These are phyloP conservation scores for Papilionanthe hybrid DNA, from an alignment of 116 monocot genomes.

Conservation along the genomic window DNA sequence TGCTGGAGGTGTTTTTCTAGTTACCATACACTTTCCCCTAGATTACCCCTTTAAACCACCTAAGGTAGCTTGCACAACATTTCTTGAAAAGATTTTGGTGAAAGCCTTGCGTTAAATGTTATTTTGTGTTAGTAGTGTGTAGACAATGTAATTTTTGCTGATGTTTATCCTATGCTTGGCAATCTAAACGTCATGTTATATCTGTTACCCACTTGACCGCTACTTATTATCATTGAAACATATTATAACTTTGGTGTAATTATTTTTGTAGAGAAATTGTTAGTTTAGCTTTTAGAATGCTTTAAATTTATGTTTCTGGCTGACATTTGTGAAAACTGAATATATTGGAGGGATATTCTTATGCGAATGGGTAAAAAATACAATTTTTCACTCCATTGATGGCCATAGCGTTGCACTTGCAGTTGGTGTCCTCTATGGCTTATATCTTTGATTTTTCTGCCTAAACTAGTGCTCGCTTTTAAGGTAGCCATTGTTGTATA, in stretches of 20 bases:
- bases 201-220: neutral
- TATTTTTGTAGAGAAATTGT: neutral
- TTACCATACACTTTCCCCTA: conserved; percentile 32
- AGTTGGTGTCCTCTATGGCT: too few relatives aligned
- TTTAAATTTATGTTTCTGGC: too few relatives aligned
- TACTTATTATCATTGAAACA: neutral
- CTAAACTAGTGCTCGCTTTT: too few relatives aligned
- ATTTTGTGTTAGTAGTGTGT: neutral
- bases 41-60: conserved; percentile 39
- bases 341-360: too few relatives aligned
- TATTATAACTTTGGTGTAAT: neutral
- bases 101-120: neutral
- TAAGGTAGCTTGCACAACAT: conserved; percentile 13
- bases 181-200: neutral
- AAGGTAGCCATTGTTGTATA: too few relatives aligned
- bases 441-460: too few relatives aligned
- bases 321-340: too few relatives aligned
- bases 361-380: too few relatives aligned
- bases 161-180: neutral
- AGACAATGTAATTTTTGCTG: neutral
- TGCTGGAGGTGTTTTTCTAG: conserved; percentile 32
- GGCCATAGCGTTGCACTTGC: too few relatives aligned
- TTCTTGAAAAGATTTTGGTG: neutral
- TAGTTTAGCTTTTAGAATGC: neutral
- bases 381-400: too few relatives aligned